Conservation (phyloP, 2,329 filamentous ascomycete genomes). For the Fusarium humuli region DNA sequence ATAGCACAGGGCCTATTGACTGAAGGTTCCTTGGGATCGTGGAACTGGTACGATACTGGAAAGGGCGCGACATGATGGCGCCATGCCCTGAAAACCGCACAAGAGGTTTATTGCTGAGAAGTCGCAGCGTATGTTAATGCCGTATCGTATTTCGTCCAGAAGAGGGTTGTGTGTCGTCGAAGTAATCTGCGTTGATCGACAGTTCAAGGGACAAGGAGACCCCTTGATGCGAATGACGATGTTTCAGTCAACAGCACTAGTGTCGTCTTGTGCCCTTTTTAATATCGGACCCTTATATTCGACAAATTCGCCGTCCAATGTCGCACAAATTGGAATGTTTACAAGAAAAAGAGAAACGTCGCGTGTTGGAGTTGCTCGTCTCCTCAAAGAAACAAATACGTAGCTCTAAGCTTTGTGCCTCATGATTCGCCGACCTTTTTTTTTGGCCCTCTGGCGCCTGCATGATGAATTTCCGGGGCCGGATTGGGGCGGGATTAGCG, state of each 20-base stretch:
- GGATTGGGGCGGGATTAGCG: slow-evolving; percentile 32
- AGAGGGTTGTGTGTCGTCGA: slow-evolving; percentile 3
- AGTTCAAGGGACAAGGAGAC: slow-evolving; percentile 30
- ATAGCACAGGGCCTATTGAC: slow-evolving; percentile 42
- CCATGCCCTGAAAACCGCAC: slow-evolving; percentile 44
- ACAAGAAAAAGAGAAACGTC: slow-evolving; percentile 7
- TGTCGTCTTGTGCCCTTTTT: slow-evolving; percentile 2
- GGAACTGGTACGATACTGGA: slow-evolving; percentile 33
- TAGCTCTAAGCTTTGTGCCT: slow-evolving; percentile 26
- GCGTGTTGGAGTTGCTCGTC: slow-evolving; percentile 20
- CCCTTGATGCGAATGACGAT: slow-evolving; percentile 24
- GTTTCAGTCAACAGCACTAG: slow-evolving; percentile 11
- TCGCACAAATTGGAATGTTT: slow-evolving; percentile 3
- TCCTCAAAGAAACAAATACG: slow-evolving; percentile 33
- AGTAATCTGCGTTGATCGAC: slow-evolving; percentile 25
- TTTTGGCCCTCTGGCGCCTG: slow-evolving; percentile 15
- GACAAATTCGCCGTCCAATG: background rate
- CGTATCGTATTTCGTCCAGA: slow-evolving; percentile 7
- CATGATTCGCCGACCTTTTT: slow-evolving; percentile 29
- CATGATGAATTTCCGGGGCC: slow-evolving; percentile 31
- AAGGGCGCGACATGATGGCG: slow-evolving; percentile 47
- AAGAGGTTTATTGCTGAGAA: background rate
- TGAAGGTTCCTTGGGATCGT: slow-evolving; percentile 33
- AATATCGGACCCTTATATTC: background rate
- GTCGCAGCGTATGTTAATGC: background rate